Conservation (phyloP, 257 asterid genomes). For the Solanum virginianum region DNA sequence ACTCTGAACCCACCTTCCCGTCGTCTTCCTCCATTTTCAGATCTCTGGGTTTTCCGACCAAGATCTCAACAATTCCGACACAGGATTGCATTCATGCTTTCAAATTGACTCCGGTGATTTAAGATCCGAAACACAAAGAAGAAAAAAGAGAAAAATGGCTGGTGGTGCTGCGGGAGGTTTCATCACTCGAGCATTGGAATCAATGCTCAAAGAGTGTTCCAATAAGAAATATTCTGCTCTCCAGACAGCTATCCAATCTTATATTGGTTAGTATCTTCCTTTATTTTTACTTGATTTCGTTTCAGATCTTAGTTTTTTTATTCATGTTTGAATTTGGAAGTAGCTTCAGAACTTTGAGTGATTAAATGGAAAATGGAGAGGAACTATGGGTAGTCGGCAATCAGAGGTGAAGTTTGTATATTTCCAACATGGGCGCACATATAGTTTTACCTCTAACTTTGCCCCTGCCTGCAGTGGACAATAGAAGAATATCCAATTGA, state of each 20-base stretch:
- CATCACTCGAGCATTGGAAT: conserved; percentile 85
- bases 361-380: not conserved
- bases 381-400: not conserved
- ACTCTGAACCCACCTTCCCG: not conserved
- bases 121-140: not conserved
- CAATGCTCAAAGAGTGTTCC: conserved; percentile 90
- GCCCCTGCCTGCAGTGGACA: not conserved
- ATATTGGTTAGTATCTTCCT: conserved; percentile 39
- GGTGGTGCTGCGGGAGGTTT: conserved; percentile 98
- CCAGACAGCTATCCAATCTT: conserved; percentile 60
- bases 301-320: not conserved
- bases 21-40: not conserved
- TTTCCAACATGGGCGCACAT: not conserved
- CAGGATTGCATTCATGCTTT: not conserved
- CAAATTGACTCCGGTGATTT: not conserved
- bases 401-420: not conserved
- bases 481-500: not conserved
- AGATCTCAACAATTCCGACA: not conserved
- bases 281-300: not conserved
- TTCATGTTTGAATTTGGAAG: not conserved
- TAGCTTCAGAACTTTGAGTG: not conserved
- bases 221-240: conserved; percentile 48
- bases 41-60: not conserved
- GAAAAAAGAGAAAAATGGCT: conserved; percentile 34
- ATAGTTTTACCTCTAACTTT: too few species aligned